phyloP scores from a whole-genome alignment of 805 yeast species.

The Ogataea philodendri region DNA sequence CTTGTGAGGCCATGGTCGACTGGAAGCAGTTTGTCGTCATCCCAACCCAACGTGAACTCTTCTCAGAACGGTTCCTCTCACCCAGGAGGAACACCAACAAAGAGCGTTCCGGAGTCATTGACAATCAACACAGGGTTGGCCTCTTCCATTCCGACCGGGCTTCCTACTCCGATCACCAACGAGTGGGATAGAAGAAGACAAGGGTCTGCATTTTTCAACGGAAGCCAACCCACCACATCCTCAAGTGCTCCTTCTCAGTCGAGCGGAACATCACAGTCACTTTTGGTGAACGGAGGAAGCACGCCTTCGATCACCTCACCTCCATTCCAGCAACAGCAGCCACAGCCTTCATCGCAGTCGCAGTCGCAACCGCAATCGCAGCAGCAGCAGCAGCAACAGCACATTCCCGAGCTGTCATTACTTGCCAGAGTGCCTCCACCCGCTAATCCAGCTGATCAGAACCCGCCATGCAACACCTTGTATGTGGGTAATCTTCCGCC shows the following conservation, averaged over 20 bases:
- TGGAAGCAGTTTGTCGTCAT: conserved; percentile 12
- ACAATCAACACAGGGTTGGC: conserved; percentile 21
- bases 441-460: conserved; percentile 98
- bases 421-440: conserved; percentile 84
- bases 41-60: conserved; percentile 8
- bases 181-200: conserved; percentile 53
- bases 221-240: conserved; percentile 8
- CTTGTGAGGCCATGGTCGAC: conserved; percentile 39
- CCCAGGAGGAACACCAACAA: conserved; percentile 17
- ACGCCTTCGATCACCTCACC: conserved; percentile 25
- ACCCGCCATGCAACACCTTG: conserved; percentile 96
- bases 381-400: conserved; percentile 26
- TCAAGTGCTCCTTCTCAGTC: conserved; percentile 10
- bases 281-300: conserved; percentile 18
- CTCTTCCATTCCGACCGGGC: conserved; percentile 24
- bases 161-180: conserved; percentile 31
- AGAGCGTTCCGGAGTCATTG: conserved; percentile 25
- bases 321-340: conserved; percentile 24
- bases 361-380: conserved; percentile 22
- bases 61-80: conserved; percentile 6
- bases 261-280: conserved; percentile 17
- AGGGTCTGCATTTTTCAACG: conserved; percentile 50
- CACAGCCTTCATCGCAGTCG: conserved; percentile 22
- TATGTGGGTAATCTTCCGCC: conserved; percentile 98
- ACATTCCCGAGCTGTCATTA: conserved; percentile 61